These are phyloP conservation scores for Ananas comosus DNA, from an alignment of 176 grass and related monocot genomes.

Conservation along the genomic window DNA sequence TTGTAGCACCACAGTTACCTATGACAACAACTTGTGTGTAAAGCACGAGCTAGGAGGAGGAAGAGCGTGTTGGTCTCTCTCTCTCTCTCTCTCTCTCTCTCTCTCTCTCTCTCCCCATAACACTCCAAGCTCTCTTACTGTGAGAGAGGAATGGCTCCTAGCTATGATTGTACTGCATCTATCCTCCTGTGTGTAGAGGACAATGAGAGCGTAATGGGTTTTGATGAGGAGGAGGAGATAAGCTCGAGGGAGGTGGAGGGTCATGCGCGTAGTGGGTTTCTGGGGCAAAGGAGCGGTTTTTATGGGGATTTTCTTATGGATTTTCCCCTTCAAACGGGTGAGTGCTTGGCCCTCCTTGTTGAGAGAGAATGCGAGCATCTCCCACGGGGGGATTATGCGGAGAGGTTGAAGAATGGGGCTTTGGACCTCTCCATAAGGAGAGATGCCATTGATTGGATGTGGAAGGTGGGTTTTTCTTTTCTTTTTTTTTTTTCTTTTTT, in stretches of 20 bases:
- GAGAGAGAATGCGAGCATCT: slow-evolving; percentile 53
- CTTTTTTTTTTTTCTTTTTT: background rate
- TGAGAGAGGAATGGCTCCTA: slow-evolving; percentile 38
- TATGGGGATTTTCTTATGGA: slow-evolving; percentile 35
- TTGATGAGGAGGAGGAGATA: slow-evolving; percentile 41
- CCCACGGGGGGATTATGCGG: slow-evolving; percentile 51
- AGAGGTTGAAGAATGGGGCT: slow-evolving; percentile 50
- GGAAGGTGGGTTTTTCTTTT: slow-evolving; percentile 48
- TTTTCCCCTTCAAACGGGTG: slow-evolving; percentile 57
- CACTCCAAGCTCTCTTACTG: slow-evolving; percentile 1
- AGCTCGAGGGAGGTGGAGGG: slow-evolving; percentile 11
- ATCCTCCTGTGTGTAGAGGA: slow-evolving; percentile 85
- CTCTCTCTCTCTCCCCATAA: background rate
- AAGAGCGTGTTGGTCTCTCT: background rate
- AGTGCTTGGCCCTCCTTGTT: slow-evolving; percentile 50
- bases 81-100: background rate
- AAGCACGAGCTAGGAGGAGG: slow-evolving; percentile 6
- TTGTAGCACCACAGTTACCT: background rate
- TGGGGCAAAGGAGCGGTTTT: slow-evolving; percentile 23
- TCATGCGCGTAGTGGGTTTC: slow-evolving; percentile 12
- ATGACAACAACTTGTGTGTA: slow-evolving; percentile 10
- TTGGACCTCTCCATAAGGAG: slow-evolving; percentile 53
- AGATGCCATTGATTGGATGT: slow-evolving; percentile 77
- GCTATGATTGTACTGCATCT: slow-evolving; percentile 71
- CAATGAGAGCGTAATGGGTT: slow-evolving; percentile 54